Evolutionary conservation across 768 basidiomycete species (phyloP).

Genomic region (Tephrocybe sp.): DNA sequence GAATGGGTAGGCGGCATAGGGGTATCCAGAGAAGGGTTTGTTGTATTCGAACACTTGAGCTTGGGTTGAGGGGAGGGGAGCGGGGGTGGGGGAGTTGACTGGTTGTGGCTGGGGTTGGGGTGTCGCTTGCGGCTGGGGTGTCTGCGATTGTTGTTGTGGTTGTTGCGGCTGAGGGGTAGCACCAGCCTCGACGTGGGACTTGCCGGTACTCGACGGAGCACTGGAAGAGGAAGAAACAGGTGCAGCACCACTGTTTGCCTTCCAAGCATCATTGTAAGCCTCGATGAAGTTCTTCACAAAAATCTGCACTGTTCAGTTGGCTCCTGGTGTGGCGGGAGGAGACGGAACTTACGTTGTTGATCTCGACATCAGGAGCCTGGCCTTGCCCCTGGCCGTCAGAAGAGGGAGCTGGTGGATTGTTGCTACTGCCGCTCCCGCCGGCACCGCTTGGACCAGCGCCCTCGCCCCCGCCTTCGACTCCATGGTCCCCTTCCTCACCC

Average conservation of each 20-base stretch:
- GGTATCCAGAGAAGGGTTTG: slow-evolving; percentile 12
- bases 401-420: too few species aligned
- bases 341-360: slow-evolving; percentile 2
- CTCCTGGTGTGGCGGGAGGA: background rate
- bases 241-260: slow-evolving; percentile 46
- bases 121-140: slow-evolving; percentile 18
- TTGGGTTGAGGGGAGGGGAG: slow-evolving; percentile 20
- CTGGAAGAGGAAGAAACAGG: slow-evolving; percentile 21
- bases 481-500: slow-evolving; percentile 23
- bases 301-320: slow-evolving; percentile 13
- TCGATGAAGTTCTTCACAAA: slow-evolving; percentile 42
- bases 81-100: slow-evolving; percentile 13
- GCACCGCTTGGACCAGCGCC: background rate
- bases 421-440: background rate
- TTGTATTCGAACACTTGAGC: slow-evolving; percentile 22
- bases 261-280: slow-evolving; percentile 64
- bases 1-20: slow-evolving; percentile 16
- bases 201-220: slow-evolving; percentile 8
- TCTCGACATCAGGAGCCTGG: background rate
- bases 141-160: background rate
- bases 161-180: slow-evolving; percentile 3
- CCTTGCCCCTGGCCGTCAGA: background rate
- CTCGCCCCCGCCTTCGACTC: slow-evolving; percentile 24
- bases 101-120: slow-evolving; percentile 19
- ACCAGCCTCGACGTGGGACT: slow-evolving; percentile 3